Evolutionary conservation across 495 filamentous ascomycete genomes (phyloP).

Genomic region (Aspergillus hancockii): DNA sequence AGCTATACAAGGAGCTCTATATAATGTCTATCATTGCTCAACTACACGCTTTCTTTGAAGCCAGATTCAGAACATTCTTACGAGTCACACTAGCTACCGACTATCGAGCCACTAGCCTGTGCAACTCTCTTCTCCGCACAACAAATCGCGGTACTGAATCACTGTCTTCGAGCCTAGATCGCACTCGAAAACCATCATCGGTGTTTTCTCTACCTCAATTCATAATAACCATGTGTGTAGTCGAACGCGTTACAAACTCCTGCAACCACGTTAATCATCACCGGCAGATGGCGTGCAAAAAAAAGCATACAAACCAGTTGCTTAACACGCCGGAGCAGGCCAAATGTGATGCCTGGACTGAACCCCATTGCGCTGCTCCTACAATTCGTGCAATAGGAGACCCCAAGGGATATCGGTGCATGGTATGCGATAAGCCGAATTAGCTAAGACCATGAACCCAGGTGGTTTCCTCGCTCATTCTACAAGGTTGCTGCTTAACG

Average conservation of each 20-base stretch:
- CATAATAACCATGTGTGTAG: conserved; percentile 21
- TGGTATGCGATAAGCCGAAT: conserved; percentile 22
- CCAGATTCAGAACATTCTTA: too few species aligned
- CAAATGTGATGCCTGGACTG: conserved; percentile 19
- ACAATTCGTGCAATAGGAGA: conserved; percentile 2
- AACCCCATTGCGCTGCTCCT: conserved; percentile 22
- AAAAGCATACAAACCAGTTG: too few species aligned
- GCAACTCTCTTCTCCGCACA: too few species aligned
- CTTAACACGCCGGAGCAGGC: not conserved
- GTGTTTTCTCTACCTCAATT: not conserved
- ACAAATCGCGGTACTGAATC: too few species aligned
- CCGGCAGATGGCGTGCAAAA: not conserved
- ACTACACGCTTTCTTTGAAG: too few species aligned
- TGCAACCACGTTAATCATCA: conserved; percentile 28
- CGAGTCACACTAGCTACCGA: too few species aligned
- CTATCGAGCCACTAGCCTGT: too few species aligned
- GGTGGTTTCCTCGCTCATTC: not conserved
- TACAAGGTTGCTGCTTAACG: too few species aligned
- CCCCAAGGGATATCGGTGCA: conserved; percentile 21
- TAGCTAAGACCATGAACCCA: conserved; percentile 13
- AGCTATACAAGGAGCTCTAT: too few species aligned
- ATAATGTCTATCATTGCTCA: too few species aligned
- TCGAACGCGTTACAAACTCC: conserved; percentile 23
- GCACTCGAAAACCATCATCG: not conserved
- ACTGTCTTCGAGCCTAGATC: not conserved